phyloP scores from a whole-genome alignment of 495 filamentous ascomycete species.

The Pseudevernia furfuracea region DNA sequence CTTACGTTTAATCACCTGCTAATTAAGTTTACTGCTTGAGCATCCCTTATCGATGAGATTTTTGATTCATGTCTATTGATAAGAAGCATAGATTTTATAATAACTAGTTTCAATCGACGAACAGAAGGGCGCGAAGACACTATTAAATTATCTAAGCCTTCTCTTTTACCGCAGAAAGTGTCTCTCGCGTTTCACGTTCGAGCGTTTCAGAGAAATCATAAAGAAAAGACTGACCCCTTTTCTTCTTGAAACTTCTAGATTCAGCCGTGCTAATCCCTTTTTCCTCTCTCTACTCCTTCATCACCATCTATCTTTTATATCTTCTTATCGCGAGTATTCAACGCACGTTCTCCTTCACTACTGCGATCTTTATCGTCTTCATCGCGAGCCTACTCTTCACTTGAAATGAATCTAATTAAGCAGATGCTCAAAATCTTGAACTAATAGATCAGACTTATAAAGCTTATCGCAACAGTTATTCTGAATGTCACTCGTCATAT shows the following conservation, averaged over 20 bases:
- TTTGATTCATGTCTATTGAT: too few relatives aligned
- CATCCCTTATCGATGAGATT: too few relatives aligned
- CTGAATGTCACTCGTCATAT: background rate
- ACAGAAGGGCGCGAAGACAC: too few relatives aligned
- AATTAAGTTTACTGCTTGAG: too few relatives aligned
- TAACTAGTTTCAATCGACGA: too few relatives aligned
- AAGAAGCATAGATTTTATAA: too few relatives aligned
- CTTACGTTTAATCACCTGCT: too few relatives aligned
- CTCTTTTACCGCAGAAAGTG: too few relatives aligned
- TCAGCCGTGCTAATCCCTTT: constrained; percentile 2
- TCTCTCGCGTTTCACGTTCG: background rate
- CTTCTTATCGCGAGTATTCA: constrained; percentile 1
- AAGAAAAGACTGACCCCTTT: background rate
- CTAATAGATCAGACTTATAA: constrained; percentile 1
- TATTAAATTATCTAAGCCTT: too few relatives aligned
- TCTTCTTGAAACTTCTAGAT: background rate
- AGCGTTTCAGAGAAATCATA: constrained; percentile 1
- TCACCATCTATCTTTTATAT: background rate
- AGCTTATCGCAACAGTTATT: too few relatives aligned
- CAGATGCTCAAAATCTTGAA: constrained; percentile 1
- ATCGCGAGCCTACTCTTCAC: constrained; percentile 3
- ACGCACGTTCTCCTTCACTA: constrained; percentile 4
- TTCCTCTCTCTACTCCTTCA: constrained; percentile 1
- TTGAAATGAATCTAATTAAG: constrained; percentile 1
- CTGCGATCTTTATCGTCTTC: constrained; percentile 1